Base-by-base conservation (phyloP, 495 filamentous ascomycete species). In the Aspergillus conjunctus region DNA sequence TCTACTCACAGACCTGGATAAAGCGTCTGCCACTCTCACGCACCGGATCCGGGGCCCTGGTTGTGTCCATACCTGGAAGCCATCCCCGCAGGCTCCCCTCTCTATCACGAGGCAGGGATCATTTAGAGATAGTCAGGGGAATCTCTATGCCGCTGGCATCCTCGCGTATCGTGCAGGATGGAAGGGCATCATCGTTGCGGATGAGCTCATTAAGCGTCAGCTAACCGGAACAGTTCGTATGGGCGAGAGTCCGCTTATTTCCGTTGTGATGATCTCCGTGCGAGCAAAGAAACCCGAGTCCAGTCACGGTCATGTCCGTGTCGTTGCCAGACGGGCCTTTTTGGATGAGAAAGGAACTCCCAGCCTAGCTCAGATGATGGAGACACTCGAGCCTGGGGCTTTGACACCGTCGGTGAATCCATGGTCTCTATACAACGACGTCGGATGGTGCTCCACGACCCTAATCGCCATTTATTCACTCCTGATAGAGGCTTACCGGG, bases 371-470 rank as follows among this genome's bases (percentile, higher is more conserved):
- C 30, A 52, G 7, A 43, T 21, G 6, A 34, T 59, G 8, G 18
- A 17, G 30, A 54, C 7, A 7, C 26, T 44, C 2, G 2, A 52
- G 18, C 48, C 39, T 9, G 17, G n/a, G 5, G 18, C 21, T 3
- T 2, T 51, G 45, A 12, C 31, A 18, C 30, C 12, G 14, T n/a
- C n/a, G n/a, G n/a, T n/a, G n/a, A n/a, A n/a, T n/a, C n/a, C n/a
- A n/a, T n/a, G n/a, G n/a, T n/a, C n/a, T n/a, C 9, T 21, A n/a
- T 30, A 33, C 31, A 15, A 4, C 12, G 21, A 45, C 5, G 0
- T 33, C 48, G 57, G 17, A 7, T 54, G 33, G 33, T 52, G 20
- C 49, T 60, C 18, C 57, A 60, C 46, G 57, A 60, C 32, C 34
- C 48, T 11, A 49, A 53, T 17, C 57, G 49, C n/a, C 20, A 20